A percentile compares a stretch with the other conserved stretches of the same genome.
These are phyloP conservation scores for Dillenia turbinata DNA, from an alignment of 164 flowering plant genomes.

Conservation along the genomic window DNA sequence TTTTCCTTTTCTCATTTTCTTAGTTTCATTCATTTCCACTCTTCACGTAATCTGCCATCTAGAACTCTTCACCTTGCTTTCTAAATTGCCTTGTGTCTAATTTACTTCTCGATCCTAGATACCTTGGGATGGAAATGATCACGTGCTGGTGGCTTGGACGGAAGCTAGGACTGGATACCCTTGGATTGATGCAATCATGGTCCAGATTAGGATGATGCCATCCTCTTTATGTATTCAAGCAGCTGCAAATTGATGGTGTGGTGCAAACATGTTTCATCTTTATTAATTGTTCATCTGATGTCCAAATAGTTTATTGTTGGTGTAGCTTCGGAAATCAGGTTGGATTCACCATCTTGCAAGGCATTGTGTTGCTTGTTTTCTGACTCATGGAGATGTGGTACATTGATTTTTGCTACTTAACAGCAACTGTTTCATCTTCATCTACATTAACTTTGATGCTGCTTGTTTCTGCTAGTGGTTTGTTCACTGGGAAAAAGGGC, in stretches of 20 bases:
- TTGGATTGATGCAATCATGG: slow-evolving; percentile 99
- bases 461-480: slow-evolving; percentile 43
- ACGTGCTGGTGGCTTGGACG: slow-evolving; percentile 81
- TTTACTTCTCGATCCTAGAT: slow-evolving; percentile 33
- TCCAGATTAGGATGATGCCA: slow-evolving; percentile 53
- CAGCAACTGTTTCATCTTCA: neutral
- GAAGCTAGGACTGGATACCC: slow-evolving; percentile 94
- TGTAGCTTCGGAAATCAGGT: slow-evolving; percentile 84
- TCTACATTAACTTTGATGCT: slow-evolving; percentile 1
- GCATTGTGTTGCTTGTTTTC: slow-evolving; percentile 91
- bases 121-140: slow-evolving; percentile 73
- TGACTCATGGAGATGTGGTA: slow-evolving; percentile 98
- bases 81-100: too few relatives aligned
- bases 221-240: neutral
- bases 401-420: slow-evolving; percentile 3
- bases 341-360: slow-evolving; percentile 99
- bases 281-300: too few relatives aligned
- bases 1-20: too few relatives aligned
- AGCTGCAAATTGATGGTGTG: neutral
- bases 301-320: slow-evolving; percentile 3
- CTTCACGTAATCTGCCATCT: too few relatives aligned
- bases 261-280: too few relatives aligned
- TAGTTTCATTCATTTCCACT: too few relatives aligned
- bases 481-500: slow-evolving; percentile 94
- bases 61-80: too few relatives aligned